Conservation (phyloP, 2,329 filamentous ascomycete genomes). For the Penicillium verrucosum region DNA sequence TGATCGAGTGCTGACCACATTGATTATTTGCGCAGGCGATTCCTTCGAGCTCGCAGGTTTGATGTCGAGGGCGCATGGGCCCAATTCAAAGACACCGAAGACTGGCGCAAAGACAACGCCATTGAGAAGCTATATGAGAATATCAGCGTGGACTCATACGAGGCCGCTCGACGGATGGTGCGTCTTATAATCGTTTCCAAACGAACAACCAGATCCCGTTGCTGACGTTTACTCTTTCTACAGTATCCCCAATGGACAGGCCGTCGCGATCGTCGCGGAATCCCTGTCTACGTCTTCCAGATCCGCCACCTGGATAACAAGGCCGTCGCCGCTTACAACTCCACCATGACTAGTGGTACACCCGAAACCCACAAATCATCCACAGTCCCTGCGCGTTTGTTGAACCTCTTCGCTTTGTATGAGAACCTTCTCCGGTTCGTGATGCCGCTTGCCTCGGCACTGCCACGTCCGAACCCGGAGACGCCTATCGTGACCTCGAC, state of each 20-base stretch:
- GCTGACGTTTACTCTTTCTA: neutral
- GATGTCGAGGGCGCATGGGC: conserved; percentile 70
- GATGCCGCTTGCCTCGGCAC: conserved; percentile 76
- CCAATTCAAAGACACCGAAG: conserved; percentile 85
- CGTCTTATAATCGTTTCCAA: conserved; percentile 21
- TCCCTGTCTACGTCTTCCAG: conserved; percentile 88
- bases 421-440: conserved; percentile 87
- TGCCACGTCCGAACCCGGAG: conserved; percentile 69
- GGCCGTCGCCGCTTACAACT: conserved; percentile 72
- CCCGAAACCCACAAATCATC: conserved; percentile 58
- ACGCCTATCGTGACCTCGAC: conserved; percentile 91
- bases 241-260: conserved; percentile 96
- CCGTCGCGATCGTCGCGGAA: conserved; percentile 82
- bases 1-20: neutral
- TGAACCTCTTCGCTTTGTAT: conserved; percentile 88
- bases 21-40: conserved; percentile 58
- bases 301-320: conserved; percentile 80
- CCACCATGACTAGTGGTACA: conserved; percentile 42
- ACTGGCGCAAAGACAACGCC: conserved; percentile 77
- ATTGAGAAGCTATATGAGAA: conserved; percentile 78
- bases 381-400: conserved; percentile 64
- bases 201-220: neutral
- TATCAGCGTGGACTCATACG: conserved; percentile 81
- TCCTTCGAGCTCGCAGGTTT: conserved; percentile 80
- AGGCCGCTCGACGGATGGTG: conserved; percentile 70